A percentile compares a stretch with the other conserved stretches of the same genome.
Evolutionary conservation across 1,139 yeast genomes (phyloP).

Genomic region (Pichia sp.): DNA sequence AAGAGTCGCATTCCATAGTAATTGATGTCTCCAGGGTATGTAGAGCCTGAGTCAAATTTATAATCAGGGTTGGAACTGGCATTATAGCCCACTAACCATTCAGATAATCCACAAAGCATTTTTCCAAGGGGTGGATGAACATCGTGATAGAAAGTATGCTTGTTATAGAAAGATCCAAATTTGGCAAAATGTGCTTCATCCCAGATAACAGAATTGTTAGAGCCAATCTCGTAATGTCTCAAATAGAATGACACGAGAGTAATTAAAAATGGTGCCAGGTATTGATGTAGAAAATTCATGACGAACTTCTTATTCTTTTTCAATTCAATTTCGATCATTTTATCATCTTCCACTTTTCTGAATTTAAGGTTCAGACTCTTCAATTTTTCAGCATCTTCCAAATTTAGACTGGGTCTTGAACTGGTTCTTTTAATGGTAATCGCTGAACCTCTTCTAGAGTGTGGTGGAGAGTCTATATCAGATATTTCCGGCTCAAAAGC

Average conservation of each 20-base stretch:
- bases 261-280: slow-evolving; percentile 46
- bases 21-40: slow-evolving; percentile 49
- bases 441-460: too few relatives aligned
- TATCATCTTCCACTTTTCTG: too few relatives aligned
- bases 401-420: too few relatives aligned
- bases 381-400: too few relatives aligned
- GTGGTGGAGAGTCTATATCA: too few relatives aligned
- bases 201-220: slow-evolving; percentile 73
- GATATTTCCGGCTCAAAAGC: too few relatives aligned
- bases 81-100: slow-evolving; percentile 60
- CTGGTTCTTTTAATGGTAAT: too few relatives aligned
- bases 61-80: slow-evolving; percentile 29
- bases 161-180: slow-evolving; percentile 43
- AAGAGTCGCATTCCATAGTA: slow-evolving; percentile 57
- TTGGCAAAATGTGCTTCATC: slow-evolving; percentile 90
- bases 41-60: slow-evolving; percentile 54
- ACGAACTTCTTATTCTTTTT: too few relatives aligned
- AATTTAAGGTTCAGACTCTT: too few relatives aligned
- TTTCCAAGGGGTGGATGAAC: slow-evolving; percentile 79
- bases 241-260: slow-evolving; percentile 50
- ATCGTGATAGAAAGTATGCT: slow-evolving; percentile 64
- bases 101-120: slow-evolving; percentile 60
- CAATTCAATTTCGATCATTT: too few relatives aligned
- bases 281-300: too few relatives aligned
- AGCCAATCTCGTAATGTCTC: slow-evolving; percentile 61